phyloP scores from a whole-genome alignment of 2,329 filamentous ascomycete genomes.

The Trichophyton mentagrophytes region DNA sequence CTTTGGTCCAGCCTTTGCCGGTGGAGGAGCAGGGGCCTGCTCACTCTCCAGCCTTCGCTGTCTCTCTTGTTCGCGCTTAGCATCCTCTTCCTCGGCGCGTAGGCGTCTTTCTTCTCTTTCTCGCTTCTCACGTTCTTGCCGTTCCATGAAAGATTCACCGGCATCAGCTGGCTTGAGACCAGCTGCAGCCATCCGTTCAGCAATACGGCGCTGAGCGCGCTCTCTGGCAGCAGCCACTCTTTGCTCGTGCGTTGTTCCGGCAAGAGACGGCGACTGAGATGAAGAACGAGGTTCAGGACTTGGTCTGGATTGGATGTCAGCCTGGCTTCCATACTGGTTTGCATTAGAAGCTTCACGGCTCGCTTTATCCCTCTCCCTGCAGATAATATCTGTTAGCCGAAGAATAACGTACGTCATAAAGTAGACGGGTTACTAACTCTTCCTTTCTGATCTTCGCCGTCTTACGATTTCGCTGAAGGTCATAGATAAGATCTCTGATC shows the following conservation, averaged over 20 bases:
- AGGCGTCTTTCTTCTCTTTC: constrained; percentile 78
- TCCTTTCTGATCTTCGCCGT: constrained; percentile 56
- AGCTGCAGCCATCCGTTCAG: constrained; percentile 82
- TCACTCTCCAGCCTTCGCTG: constrained; percentile 74
- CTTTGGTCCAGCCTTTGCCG: constrained; percentile 39
- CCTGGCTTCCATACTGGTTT: constrained; percentile 40
- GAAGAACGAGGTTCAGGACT: constrained; percentile 37
- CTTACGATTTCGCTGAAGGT: constrained; percentile 76
- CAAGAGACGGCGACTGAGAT: constrained; percentile 56
- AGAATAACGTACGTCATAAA: background rate
- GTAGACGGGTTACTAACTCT: constrained; percentile 33
- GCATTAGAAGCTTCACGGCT: constrained; percentile 26
- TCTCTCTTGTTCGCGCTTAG: constrained; percentile 72
- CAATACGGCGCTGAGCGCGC: constrained; percentile 93
- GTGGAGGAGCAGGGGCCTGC: constrained; percentile 46
- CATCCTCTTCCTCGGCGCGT: constrained; percentile 89
- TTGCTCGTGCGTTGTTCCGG: constrained; percentile 85
- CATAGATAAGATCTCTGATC: constrained; percentile 95
- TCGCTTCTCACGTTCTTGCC: constrained; percentile 72
- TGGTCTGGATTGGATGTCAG: constrained; percentile 26
- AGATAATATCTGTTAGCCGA: background rate
- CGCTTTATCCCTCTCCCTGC: constrained; percentile 6
- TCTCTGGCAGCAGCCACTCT: constrained; percentile 93
- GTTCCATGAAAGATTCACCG: constrained; percentile 69
- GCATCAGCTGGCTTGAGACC: constrained; percentile 74